These are phyloP conservation scores for Citrus maxima DNA, from an alignment of 345 rosid species.

Conservation along the genomic window DNA sequence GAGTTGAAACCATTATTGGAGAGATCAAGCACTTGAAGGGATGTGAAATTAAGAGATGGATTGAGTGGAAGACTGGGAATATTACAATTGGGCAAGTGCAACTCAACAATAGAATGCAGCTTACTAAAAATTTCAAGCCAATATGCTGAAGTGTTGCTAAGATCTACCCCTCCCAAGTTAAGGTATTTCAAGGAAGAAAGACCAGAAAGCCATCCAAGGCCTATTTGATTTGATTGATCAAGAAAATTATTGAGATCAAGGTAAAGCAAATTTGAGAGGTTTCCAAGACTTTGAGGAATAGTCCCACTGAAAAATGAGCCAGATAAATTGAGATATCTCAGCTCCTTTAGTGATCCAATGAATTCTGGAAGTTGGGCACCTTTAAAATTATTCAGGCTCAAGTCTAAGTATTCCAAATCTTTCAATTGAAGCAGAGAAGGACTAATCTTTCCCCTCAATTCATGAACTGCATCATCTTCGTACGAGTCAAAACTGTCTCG, in stretches of 20 bases:
- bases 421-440: constrained; percentile 20
- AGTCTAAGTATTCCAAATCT: constrained; percentile 14
- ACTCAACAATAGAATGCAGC: constrained; percentile 27
- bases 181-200: constrained; percentile 26
- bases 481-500: not conserved
- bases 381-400: constrained; percentile 24
- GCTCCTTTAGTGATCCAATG: constrained; percentile 11
- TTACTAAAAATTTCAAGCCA: constrained; percentile 22
- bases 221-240: not conserved
- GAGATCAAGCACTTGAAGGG: constrained; percentile 25
- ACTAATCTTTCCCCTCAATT: constrained; percentile 20
- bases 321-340: constrained; percentile 29
- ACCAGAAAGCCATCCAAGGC: constrained; percentile 18
- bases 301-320: constrained; percentile 9
- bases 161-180: constrained; percentile 14
- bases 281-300: constrained; percentile 16
- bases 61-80: constrained; percentile 11
- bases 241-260: constrained; percentile 15
- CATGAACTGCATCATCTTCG: not conserved
- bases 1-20: constrained; percentile 27
- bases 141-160: constrained; percentile 10
- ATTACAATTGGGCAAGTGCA: constrained; percentile 21
- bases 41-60: constrained; percentile 15
- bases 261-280: constrained; percentile 12
- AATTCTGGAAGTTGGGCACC: constrained; percentile 19